Evolutionary conservation across 768 basidiomycete species (phyloP).

Genomic region (Serendipita sp.): DNA sequence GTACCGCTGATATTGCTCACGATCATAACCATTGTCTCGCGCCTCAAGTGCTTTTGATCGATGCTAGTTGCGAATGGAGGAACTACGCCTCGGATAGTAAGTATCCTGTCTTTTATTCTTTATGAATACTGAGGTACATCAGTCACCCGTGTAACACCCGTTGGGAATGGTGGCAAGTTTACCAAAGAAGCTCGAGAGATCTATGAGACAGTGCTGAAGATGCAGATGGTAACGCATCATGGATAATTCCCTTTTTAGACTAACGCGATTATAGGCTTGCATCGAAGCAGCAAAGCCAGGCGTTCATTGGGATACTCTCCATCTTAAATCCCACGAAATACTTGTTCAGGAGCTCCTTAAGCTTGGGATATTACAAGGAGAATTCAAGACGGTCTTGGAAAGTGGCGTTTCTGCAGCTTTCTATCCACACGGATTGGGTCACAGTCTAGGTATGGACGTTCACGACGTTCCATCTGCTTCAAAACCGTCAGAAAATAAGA

Average conservation of each 20-base stretch:
- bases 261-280: constrained; percentile 32
- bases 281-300: constrained; percentile 56
- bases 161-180: constrained; percentile 89
- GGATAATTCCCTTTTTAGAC: background rate
- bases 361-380: constrained; percentile 72
- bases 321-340: constrained; percentile 64
- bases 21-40: constrained; percentile 21
- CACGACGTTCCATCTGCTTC: constrained; percentile 80
- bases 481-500: constrained; percentile 45
- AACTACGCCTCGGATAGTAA: constrained; percentile 50
- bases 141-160: constrained; percentile 63
- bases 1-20: constrained; percentile 22
- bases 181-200: constrained; percentile 65
- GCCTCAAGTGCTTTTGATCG: constrained; percentile 61
- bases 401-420: constrained; percentile 71
- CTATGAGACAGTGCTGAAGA: constrained; percentile 72
- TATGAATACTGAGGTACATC: background rate
- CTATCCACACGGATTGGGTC: constrained; percentile 84
- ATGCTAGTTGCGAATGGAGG: constrained; percentile 85
- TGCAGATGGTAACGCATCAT: constrained; percentile 53
- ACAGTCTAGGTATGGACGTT: constrained; percentile 85
- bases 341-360: constrained; percentile 69
- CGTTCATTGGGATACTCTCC: constrained; percentile 81
- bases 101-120: constrained; percentile 7
- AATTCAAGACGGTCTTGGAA: constrained; percentile 50